Conservation (phyloP, 257 asterid genomes). For the Solanum habrochaites region DNA sequence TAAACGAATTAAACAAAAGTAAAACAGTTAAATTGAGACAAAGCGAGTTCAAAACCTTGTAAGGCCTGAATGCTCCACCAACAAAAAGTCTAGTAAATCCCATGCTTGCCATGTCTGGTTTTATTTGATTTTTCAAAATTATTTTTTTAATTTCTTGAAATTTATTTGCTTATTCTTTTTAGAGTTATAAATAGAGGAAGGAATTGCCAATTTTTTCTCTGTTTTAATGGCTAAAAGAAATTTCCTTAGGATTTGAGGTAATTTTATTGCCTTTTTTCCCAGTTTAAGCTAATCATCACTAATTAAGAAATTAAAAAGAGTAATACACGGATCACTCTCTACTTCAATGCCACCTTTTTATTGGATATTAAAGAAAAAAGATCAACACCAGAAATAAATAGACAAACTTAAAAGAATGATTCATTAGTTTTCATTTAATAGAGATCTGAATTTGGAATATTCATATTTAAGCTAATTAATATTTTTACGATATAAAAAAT, state of each 20-base stretch:
- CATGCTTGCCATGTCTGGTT: neutral
- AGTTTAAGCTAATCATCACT: neutral
- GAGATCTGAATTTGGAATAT: neutral
- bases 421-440: neutral
- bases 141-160: neutral
- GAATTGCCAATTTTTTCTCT: neutral
- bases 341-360: neutral
- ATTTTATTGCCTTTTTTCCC: neutral
- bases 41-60: neutral
- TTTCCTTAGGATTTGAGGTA: neutral
- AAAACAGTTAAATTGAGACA: neutral
- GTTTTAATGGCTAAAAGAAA: neutral
- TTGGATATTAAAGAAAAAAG: neutral
- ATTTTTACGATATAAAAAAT: neutral
- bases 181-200: neutral
- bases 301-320: neutral
- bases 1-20: neutral
- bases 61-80: neutral
- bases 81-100: neutral
- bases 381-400: neutral
- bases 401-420: neutral
- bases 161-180: neutral
- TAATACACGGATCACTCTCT: neutral
- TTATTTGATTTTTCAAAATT: neutral
- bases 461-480: neutral